Evolutionary conservation across 2,329 filamentous ascomycete species (phyloP).

Genomic region (Magnaporthiopsis incrustans): DNA sequence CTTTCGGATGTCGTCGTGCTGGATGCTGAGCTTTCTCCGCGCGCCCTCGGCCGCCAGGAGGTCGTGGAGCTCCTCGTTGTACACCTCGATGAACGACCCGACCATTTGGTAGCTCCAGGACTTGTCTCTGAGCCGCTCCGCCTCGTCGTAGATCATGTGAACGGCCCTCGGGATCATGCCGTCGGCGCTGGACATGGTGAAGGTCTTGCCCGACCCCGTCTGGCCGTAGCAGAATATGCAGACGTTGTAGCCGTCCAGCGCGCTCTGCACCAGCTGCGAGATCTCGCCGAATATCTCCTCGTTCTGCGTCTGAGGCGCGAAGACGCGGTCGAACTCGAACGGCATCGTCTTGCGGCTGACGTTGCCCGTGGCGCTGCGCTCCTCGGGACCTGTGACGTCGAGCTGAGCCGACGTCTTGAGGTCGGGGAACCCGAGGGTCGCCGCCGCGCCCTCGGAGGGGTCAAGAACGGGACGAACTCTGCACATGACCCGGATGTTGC

Average conservation of each 20-base stretch:
- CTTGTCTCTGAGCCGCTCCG: conserved; percentile 75
- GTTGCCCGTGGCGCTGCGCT: conserved; percentile 70
- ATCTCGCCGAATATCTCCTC: conserved; percentile 91
- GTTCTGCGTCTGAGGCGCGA: conserved; percentile 70
- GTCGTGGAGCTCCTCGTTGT: conserved; percentile 96
- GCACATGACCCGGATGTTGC: conserved; percentile 98
- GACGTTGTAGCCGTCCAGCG: conserved; percentile 94
- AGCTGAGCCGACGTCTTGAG: conserved; percentile 84
- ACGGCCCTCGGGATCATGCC: conserved; percentile 95
- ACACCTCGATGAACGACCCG: conserved; percentile 93
- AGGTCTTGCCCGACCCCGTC: conserved; percentile 93
- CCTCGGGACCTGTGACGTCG: conserved; percentile 72
- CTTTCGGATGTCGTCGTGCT: conserved; percentile 74
- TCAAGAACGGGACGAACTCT: conserved; percentile 72
- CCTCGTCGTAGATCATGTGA: conserved; percentile 86
- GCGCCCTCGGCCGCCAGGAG: conserved; percentile 61
- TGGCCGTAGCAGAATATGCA: conserved; percentile 99
- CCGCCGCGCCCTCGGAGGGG: conserved; percentile 52
- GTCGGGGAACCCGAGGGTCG: conserved; percentile 72
- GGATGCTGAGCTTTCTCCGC: conserved; percentile 81
- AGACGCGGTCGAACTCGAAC: conserved; percentile 92
- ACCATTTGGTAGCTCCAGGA: conserved; percentile 94
- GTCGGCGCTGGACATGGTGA: conserved; percentile 84
- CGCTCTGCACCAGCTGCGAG: conserved; percentile 91
- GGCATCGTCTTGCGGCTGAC: conserved; percentile 70